Evolutionary conservation across 352 stramenopile genomes (phyloP), one percentile per base, ranked within the genome.

Genomic region (Globisporangium spinosum): DNA sequence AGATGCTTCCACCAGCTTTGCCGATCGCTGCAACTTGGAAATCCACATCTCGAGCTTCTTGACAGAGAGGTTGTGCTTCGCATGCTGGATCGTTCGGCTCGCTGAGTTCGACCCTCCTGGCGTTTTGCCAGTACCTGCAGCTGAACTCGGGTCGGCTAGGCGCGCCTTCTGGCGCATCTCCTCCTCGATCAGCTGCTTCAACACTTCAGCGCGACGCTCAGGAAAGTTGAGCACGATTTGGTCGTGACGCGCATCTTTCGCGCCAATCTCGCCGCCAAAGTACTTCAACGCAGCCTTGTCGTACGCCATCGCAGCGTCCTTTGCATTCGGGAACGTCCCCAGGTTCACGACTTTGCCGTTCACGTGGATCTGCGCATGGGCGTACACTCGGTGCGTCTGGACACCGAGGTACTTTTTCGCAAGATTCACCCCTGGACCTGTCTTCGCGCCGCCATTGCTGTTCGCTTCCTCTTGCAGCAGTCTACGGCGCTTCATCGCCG

Each of bases 21-120:
- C 78, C 32, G 87, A 89, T 58, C 83, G 78, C 68, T 91, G 78
- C 17, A 95, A 58, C 45, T 82, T 87, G 8, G 82, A 70, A 49
- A 92, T 74, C 87, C 87, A 95, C 9, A 70, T 74, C 56, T 93
- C 87, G 17, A 93, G 76, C 62, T 91, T 91, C 78, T 85, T 89
- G 63, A 91, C 85, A 1, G 82, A 83, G 54, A 91, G 71, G 23
- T 88, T 90, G 74, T 91, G 80, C 77, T 91, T 91, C 32, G 83
- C 82, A 29, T 80, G 79, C 56, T 91, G 82, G n/a, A 82, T 75
- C 23, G 74, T 86, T 34, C 82, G 82, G 65, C 70, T 89, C 25
- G 63, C 62, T 22, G 65, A 60, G 12, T 55, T 60, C 17, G 56
- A 58, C 1, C 58, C 29, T 15, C 34, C 25, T 8, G 40, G 40